A percentile compares a stretch with the other conserved stretches of the same genome.
These are phyloP conservation scores for Suillus spraguei DNA, from an alignment of 768 basidiomycete genomes.

Conservation along the genomic window DNA sequence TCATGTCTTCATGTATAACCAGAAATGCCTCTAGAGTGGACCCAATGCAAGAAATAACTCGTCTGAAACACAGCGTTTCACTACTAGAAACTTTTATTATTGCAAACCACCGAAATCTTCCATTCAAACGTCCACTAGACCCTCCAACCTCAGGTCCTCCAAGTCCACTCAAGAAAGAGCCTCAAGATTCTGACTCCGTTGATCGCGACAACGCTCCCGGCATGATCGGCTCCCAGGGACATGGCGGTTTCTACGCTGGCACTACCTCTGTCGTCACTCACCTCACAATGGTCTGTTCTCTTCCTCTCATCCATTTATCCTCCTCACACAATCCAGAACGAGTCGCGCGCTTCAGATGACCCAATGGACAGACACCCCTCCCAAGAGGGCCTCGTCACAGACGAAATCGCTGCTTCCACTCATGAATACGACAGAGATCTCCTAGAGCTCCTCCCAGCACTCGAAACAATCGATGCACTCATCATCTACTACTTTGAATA, in stretches of 20 bases:
- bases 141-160: conserved; percentile 35
- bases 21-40: conserved; percentile 39
- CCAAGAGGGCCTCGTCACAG: conserved; percentile 40
- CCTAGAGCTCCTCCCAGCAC: conserved; percentile 61
- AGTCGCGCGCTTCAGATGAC: conserved; percentile 53
- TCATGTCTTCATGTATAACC: conserved; percentile 11
- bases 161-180: conserved; percentile 55
- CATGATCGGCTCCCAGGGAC: conserved; percentile 64
- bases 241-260: conserved; percentile 77
- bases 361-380: conserved; percentile 48
- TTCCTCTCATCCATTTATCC: conserved; percentile 19
- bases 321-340: conserved; percentile 35
- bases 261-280: conserved; percentile 76
- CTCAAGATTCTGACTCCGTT: conserved; percentile 45
- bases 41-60: conserved; percentile 42
- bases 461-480: conserved; percentile 72
- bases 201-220: conserved; percentile 58
- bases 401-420: conserved; percentile 45
- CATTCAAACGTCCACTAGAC: conserved; percentile 29
- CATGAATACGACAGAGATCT: conserved; percentile 76
- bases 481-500: conserved; percentile 81
- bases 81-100: conserved; percentile 39
- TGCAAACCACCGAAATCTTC: conserved; percentile 33
- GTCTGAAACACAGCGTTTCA: conserved; percentile 43
- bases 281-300: conserved; percentile 53